These are phyloP conservation scores for Metrosideros polymorpha DNA, from an alignment of 441 rosid species.

Conservation along the genomic window DNA sequence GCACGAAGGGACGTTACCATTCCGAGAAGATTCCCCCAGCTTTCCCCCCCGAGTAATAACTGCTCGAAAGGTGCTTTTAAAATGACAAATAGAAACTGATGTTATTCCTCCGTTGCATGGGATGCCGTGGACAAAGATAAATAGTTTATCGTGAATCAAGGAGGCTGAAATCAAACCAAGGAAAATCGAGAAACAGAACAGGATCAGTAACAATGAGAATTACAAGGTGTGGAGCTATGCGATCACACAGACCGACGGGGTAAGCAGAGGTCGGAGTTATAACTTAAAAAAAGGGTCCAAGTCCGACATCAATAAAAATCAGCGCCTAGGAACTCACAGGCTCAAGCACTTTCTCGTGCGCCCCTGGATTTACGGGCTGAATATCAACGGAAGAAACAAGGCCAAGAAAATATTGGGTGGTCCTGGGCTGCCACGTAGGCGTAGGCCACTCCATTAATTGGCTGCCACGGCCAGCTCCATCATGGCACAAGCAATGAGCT, in stretches of 20 bases:
- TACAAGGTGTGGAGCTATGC: no score
- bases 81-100: not conserved
- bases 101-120: not conserved
- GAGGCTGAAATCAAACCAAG: not conserved
- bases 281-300: not conserved
- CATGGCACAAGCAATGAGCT: slow-evolving; percentile 12
- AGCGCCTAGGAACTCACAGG: not conserved
- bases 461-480: not conserved
- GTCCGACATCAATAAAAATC: not conserved
- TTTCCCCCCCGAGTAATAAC: not conserved
- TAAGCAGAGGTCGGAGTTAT: not conserved
- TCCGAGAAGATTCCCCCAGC: not conserved
- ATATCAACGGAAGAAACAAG: not conserved
- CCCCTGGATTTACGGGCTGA: not conserved
- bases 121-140: not conserved
- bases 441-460: not conserved
- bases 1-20: not conserved
- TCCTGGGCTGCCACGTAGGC: not conserved
- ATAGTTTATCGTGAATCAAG: not conserved
- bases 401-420: not conserved
- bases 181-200: not conserved
- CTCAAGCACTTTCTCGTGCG: not conserved
- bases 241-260: not conserved
- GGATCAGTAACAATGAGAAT: not conserved
- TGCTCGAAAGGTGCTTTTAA: not conserved